A percentile compares a stretch with the other conserved stretches of the same genome.
Evolutionary conservation across 1,139 yeast genomes (phyloP).

Genomic region (Kodamaea alishanica): DNA sequence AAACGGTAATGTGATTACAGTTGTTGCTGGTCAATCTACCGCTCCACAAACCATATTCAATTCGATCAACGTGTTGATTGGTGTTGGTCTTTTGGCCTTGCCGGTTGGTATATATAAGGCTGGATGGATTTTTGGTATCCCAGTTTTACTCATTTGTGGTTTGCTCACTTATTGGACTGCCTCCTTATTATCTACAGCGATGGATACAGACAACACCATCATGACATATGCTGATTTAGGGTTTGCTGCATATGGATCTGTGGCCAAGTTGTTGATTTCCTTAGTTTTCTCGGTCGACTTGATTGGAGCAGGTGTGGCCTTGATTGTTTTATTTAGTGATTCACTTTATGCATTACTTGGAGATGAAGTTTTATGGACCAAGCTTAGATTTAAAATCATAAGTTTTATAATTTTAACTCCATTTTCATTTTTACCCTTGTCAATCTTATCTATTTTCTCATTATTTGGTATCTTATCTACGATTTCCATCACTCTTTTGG

Average conservation of each 20-base stretch:
- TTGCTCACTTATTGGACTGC: constrained; percentile 46
- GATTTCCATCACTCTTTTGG: constrained; percentile 39
- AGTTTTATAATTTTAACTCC: constrained; percentile 45
- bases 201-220: constrained; percentile 72
- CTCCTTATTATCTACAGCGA: constrained; percentile 34
- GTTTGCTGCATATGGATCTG: constrained; percentile 65
- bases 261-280: constrained; percentile 41
- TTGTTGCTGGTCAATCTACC: constrained; percentile 74
- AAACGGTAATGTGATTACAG: constrained; percentile 71
- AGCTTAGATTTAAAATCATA: constrained; percentile 33
- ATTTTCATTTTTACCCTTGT: constrained; percentile 44
- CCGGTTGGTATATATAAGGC: constrained; percentile 48
- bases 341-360: constrained; percentile 45
- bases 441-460: constrained; percentile 42
- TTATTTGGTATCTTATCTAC: constrained; percentile 46
- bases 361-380: constrained; percentile 38
- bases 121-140: constrained; percentile 45
- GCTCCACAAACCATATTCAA: constrained; percentile 50
- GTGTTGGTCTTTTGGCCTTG: constrained; percentile 48
- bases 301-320: constrained; percentile 54
- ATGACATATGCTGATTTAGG: constrained; percentile 90
- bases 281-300: constrained; percentile 45
- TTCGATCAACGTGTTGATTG: constrained; percentile 46
- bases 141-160: constrained; percentile 39
- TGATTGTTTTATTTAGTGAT: constrained; percentile 54